These are phyloP conservation scores for Candida coleopterorum DNA, from an alignment of 805 yeast genomes.

Conservation along the genomic window DNA sequence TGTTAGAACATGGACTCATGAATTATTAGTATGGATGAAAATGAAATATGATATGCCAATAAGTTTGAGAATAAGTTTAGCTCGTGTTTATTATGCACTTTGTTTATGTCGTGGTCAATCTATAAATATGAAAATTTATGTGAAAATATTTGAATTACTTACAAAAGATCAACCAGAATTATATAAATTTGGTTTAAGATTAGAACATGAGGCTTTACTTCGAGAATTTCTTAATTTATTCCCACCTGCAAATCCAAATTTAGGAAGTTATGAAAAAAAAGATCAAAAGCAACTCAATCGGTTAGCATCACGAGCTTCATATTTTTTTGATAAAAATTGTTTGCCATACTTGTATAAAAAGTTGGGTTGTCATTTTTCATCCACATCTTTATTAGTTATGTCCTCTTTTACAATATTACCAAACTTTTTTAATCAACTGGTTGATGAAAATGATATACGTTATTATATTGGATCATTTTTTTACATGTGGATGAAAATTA, in stretches of 20 bases:
- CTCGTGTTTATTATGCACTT: conserved; percentile 66
- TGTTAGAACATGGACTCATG: conserved; percentile 84
- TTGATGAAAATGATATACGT: conserved; percentile 35
- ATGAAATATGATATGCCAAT: conserved; percentile 81
- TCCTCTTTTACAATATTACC: conserved; percentile 57
- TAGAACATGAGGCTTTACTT: conserved; percentile 50
- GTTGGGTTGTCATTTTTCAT: conserved; percentile 48
- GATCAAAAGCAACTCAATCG: conserved; percentile 45
- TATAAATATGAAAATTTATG: conserved; percentile 54
- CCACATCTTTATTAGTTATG: conserved; percentile 48
- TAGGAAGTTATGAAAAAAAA: conserved; percentile 43
- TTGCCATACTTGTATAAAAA: conserved; percentile 49
- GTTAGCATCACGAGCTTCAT: conserved; percentile 50
- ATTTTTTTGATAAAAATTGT: conserved; percentile 46
- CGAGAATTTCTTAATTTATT: conserved; percentile 30
- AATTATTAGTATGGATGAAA: conserved; percentile 68
- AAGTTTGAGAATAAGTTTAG: conserved; percentile 52
- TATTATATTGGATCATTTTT: conserved; percentile 64
- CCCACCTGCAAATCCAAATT: conserved; percentile 37
- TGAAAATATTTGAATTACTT: conserved; percentile 55
- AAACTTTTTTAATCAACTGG: conserved; percentile 28
- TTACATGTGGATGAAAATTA: conserved; percentile 63
- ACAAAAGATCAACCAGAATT: conserved; percentile 45
- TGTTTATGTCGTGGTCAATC: conserved; percentile 71
- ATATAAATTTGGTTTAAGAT: conserved; percentile 32